Evolutionary conservation across 2,329 filamentous ascomycete genomes (phyloP), one percentile per base, ranked within the genome.

Genomic region (Nemania diffusa): DNA sequence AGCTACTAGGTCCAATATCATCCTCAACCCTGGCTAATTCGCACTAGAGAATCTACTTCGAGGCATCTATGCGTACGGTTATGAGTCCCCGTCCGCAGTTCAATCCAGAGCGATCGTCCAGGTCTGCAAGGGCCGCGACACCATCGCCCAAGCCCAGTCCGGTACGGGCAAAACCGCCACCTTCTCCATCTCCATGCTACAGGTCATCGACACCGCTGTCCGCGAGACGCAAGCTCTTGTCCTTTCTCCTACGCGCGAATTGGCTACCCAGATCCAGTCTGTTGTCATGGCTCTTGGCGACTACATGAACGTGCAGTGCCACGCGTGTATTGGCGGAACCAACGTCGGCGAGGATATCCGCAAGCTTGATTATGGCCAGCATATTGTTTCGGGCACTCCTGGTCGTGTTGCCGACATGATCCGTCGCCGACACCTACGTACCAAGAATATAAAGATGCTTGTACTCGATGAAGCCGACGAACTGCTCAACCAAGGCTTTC

Each of bases 251-350:
- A 98, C 95, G 22, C 93, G 96, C 78, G 96, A 99, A 87, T 85
- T 99, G 72, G 96, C 96, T 52, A 97, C 95, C 29, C 96, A 99
- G 83, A 99, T 99, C 72, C 96, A 99, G 83, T 97, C 93, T 40
- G 96, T 99, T 67, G 92, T 99, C 74, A 97, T 98, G 90, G 96
- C 96, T n/a, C 88, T 99, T n/a, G 96, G 96, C 72, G 96, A 99
- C 82, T 99, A 97, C 85, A 98, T 99, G 96, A 97, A 97, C 78
- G 93, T 99, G 3, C 94, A 99, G 82, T 99, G 96, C 83, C 96
- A 99, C 77, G 95, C 96, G 67, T 99, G 96, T 82, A 98, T 99
- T 76, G 96, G 96, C 73, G 96, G 96, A 68, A 99, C 96, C 73
- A 98, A 97, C 78, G 94, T 99, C 42, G 94, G 96, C 74, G 96